Conservation (phyloP, 495 filamentous ascomycete species). For the Tuber brumale region DNA sequence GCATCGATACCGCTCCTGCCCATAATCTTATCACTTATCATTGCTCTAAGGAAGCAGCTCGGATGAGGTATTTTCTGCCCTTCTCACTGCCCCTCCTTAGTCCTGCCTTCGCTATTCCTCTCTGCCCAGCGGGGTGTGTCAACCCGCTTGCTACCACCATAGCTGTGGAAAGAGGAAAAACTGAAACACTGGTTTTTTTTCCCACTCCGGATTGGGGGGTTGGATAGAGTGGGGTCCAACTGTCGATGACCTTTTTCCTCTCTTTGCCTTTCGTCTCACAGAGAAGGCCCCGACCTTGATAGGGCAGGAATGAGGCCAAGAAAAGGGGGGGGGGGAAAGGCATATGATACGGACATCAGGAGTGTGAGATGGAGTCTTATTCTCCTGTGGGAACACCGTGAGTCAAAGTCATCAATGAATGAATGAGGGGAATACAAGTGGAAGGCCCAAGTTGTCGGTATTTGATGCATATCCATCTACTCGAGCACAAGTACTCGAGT, state of each 20-base stretch:
- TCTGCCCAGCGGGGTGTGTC: slow-evolving; percentile 4
- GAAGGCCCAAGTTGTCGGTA: background rate
- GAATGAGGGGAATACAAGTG: background rate
- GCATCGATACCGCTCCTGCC: background rate
- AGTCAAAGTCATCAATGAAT: background rate
- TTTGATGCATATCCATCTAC: background rate
- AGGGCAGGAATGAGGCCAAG: slow-evolving; percentile 15
- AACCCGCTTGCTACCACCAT: slow-evolving; percentile 25
- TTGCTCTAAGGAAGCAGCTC: background rate
- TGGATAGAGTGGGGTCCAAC: slow-evolving; percentile 30
- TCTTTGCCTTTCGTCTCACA: slow-evolving; percentile 14
- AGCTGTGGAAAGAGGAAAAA: slow-evolving; percentile 1
- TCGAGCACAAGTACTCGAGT: background rate
- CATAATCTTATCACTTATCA: background rate
- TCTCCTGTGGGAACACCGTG: background rate
- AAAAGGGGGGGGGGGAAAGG: background rate
- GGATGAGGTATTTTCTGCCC: slow-evolving; percentile 35
- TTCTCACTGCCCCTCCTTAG: slow-evolving; percentile 15
- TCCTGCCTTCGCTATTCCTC: background rate
- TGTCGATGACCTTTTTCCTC: slow-evolving; percentile 14
- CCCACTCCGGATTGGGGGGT: slow-evolving; percentile 7
- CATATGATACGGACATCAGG: background rate
- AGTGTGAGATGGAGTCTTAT: background rate
- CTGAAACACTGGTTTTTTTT: slow-evolving; percentile 30
- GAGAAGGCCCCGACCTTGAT: slow-evolving; percentile 28